phyloP scores from a whole-genome alignment of 2,329 filamentous ascomycete genomes.

The Epichloe typhina region DNA sequence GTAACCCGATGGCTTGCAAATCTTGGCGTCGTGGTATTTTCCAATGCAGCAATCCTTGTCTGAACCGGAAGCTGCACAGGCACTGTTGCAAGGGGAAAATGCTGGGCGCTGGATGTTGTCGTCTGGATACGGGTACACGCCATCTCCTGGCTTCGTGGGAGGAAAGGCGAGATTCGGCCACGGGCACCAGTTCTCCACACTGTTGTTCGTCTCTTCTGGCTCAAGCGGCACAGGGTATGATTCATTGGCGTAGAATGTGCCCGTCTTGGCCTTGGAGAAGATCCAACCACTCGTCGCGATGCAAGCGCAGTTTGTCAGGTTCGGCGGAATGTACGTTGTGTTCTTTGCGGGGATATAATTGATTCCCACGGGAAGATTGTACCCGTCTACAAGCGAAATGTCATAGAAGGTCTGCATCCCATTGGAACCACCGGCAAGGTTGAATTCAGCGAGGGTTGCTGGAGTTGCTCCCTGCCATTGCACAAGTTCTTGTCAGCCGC shows the following conservation, averaged over 20 bases:
- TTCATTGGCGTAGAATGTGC: slow-evolving; percentile 47
- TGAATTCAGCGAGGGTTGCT: slow-evolving; percentile 70
- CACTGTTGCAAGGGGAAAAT: slow-evolving; percentile 68
- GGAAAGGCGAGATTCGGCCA: slow-evolving; percentile 61
- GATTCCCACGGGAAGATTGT: slow-evolving; percentile 62
- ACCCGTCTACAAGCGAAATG: slow-evolving; percentile 73
- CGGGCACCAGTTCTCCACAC: slow-evolving; percentile 61
- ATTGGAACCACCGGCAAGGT: slow-evolving; percentile 50
- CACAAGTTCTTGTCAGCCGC: slow-evolving; percentile 1
- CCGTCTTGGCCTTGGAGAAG: slow-evolving; percentile 38
- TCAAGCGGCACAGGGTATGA: slow-evolving; percentile 59
- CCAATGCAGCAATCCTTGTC: slow-evolving; percentile 67
- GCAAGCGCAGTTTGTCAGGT: slow-evolving; percentile 64
- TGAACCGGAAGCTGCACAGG: slow-evolving; percentile 55
- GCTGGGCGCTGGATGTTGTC: slow-evolving; percentile 54
- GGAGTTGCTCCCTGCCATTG: slow-evolving; percentile 52
- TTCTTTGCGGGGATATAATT: slow-evolving; percentile 48
- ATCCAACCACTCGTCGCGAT: slow-evolving; percentile 56
- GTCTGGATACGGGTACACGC: slow-evolving; percentile 70
- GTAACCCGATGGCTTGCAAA: slow-evolving; percentile 56
- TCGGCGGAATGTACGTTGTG: slow-evolving; percentile 55
- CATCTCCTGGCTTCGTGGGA: slow-evolving; percentile 57
- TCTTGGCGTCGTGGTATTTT: slow-evolving; percentile 45
- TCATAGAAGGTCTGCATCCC: slow-evolving; percentile 64
- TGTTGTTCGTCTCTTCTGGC: slow-evolving; percentile 37